Evolutionary conservation across 345 rosid species (phyloP).

Genomic region (Aquilaria sinensis): DNA sequence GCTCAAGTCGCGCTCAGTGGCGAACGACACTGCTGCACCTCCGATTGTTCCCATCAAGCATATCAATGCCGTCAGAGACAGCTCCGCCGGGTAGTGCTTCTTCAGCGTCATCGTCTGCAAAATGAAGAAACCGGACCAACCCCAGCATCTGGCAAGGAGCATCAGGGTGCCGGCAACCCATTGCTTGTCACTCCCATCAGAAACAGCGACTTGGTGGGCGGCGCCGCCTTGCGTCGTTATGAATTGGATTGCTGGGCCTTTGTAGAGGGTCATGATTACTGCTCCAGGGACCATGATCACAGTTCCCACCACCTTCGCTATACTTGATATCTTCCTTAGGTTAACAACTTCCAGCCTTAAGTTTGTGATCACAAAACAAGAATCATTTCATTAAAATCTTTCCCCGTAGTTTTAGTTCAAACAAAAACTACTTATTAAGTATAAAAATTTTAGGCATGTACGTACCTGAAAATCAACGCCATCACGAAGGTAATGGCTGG

Average conservation of each 20-base stretch:
- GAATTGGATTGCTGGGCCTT: slow-evolving; percentile 76
- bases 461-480: slow-evolving; percentile 79
- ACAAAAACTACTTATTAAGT: not conserved
- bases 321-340: slow-evolving; percentile 48
- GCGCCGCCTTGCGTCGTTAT: slow-evolving; percentile 20
- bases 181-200: slow-evolving; percentile 29
- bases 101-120: slow-evolving; percentile 78
- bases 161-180: slow-evolving; percentile 67
- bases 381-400: not conserved
- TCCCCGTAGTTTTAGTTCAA: not conserved
- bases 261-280: slow-evolving; percentile 84
- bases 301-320: slow-evolving; percentile 81
- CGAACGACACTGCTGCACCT: slow-evolving; percentile 49
- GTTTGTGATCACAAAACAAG: not conserved
- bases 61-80: slow-evolving; percentile 68
- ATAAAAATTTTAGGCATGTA: no score
- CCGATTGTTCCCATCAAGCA: slow-evolving; percentile 81
- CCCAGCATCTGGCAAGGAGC: slow-evolving; percentile 50
- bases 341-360: slow-evolving; percentile 68
- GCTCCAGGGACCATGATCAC: slow-evolving; percentile 73
- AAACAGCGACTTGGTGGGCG: slow-evolving; percentile 27
- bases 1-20: slow-evolving; percentile 65
- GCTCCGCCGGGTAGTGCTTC: slow-evolving; percentile 83
- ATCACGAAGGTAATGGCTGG: slow-evolving; percentile 79
- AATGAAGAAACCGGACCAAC: slow-evolving; percentile 88